Evolutionary conservation across 768 basidiomycete species (phyloP).

Genomic region (Leccinum sublutescens): DNA sequence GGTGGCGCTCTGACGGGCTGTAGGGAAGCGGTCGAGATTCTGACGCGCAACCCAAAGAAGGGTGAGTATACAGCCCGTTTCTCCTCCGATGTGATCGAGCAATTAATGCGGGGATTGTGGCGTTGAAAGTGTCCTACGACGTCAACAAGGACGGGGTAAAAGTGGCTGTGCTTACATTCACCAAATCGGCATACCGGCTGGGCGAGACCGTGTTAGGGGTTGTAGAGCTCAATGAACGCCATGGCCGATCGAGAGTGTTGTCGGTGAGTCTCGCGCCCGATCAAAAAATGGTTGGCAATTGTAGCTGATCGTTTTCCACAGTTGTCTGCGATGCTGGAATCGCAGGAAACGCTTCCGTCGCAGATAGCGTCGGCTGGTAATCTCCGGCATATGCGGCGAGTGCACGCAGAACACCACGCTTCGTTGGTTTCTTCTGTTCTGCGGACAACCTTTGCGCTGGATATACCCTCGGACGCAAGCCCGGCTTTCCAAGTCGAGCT

Average conservation of each 20-base stretch:
- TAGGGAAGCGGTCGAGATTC: constrained; percentile 85
- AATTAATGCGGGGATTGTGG: background rate
- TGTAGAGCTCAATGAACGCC: constrained; percentile 78
- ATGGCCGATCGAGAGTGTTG: constrained; percentile 71
- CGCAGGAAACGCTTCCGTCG: constrained; percentile 79
- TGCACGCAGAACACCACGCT: constrained; percentile 85
- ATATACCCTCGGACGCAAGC: constrained; percentile 89
- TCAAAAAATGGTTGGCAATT: background rate
- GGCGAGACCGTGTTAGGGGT: constrained; percentile 92
- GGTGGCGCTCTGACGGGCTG: constrained; percentile 51
- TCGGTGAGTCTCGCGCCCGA: constrained; percentile 51
- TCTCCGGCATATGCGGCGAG: constrained; percentile 57
- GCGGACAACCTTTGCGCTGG: constrained; percentile 83
- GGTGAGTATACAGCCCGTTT: constrained; percentile 42
- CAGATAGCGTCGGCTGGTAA: constrained; percentile 49
- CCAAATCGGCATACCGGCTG: constrained; percentile 86
- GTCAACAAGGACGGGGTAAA: constrained; percentile 90
- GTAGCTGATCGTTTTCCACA: constrained; percentile 31
- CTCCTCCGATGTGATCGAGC: background rate
- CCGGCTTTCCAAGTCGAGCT: constrained; percentile 78
- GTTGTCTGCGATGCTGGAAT: constrained; percentile 88
- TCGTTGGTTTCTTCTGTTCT: constrained; percentile 69
- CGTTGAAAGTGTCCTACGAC: constrained; percentile 77
- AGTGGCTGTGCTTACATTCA: constrained; percentile 89
- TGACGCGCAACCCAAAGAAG: constrained; percentile 88